phyloP scores from a whole-genome alignment of 2,329 filamentous ascomycete genomes.

The Clarireedia homoeocarpa region DNA sequence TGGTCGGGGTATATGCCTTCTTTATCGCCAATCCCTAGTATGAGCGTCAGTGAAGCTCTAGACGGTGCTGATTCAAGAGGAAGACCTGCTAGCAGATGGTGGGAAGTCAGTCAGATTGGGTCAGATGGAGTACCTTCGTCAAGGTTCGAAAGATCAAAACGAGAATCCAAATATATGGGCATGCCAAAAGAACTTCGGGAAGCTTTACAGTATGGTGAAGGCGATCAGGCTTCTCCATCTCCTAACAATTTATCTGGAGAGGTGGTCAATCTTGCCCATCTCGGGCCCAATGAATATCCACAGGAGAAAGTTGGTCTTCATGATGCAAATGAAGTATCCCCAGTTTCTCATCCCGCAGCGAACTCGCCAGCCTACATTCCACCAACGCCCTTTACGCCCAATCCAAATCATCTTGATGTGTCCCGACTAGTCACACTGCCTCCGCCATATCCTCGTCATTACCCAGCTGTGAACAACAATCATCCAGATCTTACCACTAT shows the following conservation, averaged over 20 bases:
- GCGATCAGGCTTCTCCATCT: conserved; percentile 15
- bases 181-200: conserved; percentile 69
- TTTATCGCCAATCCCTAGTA: conserved; percentile 86
- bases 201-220: conserved; percentile 57
- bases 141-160: conserved; percentile 68
- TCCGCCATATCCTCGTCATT: conserved; percentile 87
- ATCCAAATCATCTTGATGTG: conserved; percentile 64
- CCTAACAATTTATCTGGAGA: conserved; percentile 11
- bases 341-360: conserved; percentile 21
- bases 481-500: conserved; percentile 82
- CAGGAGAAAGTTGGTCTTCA: conserved; percentile 56
- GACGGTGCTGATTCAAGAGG: conserved; percentile 80
- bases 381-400: conserved; percentile 37
- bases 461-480: conserved; percentile 92
- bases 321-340: conserved; percentile 23
- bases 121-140: conserved; percentile 58
- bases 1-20: conserved; percentile 61
- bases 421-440: conserved; percentile 88
- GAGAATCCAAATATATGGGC: conserved; percentile 96
- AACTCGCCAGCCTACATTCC: conserved; percentile 25
- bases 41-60: conserved; percentile 76
- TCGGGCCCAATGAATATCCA: conserved; percentile 47
- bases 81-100: conserved; percentile 86
- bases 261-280: conserved; percentile 21
- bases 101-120: conserved; percentile 67